Evolutionary conservation across 2,329 filamentous ascomycete genomes (phyloP), one percentile per base, ranked within the genome.

Genomic region (Cryphonectria parasitica): DNA sequence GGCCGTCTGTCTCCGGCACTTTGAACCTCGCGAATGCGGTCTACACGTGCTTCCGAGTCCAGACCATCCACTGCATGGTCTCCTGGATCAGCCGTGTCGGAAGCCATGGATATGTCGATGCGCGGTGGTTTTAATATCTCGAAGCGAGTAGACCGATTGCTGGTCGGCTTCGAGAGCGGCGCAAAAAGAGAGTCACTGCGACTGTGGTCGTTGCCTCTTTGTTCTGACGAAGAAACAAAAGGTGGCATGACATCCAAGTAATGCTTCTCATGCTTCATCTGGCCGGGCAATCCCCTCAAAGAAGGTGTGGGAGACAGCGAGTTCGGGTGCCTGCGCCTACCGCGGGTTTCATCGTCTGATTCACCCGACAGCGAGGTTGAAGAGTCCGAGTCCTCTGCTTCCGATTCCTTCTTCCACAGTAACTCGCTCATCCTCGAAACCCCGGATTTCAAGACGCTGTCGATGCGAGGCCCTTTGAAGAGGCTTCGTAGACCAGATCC

Each of bases 401-500:
- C 75, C 4, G 77, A 77, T 7, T 89, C 87, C 71, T 84, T 88
- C 74, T 83, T 85, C 86, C 88, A 89, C 31, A 89, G 74, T 67
- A 89, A 81, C 66, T 89, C 87, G 41, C 86, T 84, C 19, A 89
- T 78, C 74, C 85, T 88, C 36, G 86, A 87, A 7, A 89, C 86
- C 34, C 87, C 81, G 8, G 83, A 87, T 36, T 87, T 85, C 61
- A 97, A 87, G 41, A 93, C 86, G 41, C 89, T 92, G 72, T 93
- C 92, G 73, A 95, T 89, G 69, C 92, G 86, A 65, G 89, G 88
- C 2, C 90, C 91, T 80, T 94, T 95, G 80, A 97, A 91, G 64
- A 97, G 90, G 8, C 91, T 89, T 58, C 90, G 88, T 11, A 94
- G 84, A 49, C 88, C 89, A 25, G 74, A 71, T 13, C 88, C 88